Evolutionary conservation across 768 basidiomycete genomes (phyloP).

Genomic region (Tricholoma terreum): DNA sequence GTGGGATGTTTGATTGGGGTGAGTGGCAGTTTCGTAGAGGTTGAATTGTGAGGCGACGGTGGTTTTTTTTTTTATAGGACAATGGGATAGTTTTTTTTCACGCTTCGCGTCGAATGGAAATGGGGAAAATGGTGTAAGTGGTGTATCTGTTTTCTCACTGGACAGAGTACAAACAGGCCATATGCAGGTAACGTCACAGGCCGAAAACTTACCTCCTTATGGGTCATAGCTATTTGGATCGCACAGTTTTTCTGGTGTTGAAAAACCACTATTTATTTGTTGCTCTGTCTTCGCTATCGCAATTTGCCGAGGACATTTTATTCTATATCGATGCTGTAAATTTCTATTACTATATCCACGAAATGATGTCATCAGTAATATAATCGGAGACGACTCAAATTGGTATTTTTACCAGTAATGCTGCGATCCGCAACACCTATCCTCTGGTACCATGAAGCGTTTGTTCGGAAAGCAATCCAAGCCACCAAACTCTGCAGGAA

Average conservation of each 20-base stretch:
- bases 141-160: background rate
- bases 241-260: too few relatives aligned
- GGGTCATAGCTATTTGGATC: slow-evolving; percentile 6
- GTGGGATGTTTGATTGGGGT: slow-evolving; percentile 89
- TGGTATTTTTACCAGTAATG: too few relatives aligned
- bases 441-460: slow-evolving; percentile 17
- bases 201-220: slow-evolving; percentile 16
- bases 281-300: slow-evolving; percentile 6
- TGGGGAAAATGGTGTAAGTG: background rate
- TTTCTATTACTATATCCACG: too few relatives aligned
- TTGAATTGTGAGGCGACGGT: slow-evolving; percentile 2
- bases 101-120: slow-evolving; percentile 39
- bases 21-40: slow-evolving; percentile 18
- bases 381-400: background rate
- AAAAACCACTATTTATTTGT: background rate
- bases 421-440: too few relatives aligned
- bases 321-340: too few relatives aligned
- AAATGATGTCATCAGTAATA: background rate
- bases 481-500: slow-evolving; percentile 21
- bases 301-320: too few relatives aligned
- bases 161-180: background rate
- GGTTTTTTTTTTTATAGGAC: slow-evolving; percentile 43
- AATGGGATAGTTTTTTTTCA: slow-evolving; percentile 82
- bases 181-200: background rate
- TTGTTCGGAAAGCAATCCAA: slow-evolving; percentile 28